These are phyloP conservation scores for Fulvia fulva DNA, from an alignment of 2,329 filamentous ascomycete genomes.

Conservation along the genomic window DNA sequence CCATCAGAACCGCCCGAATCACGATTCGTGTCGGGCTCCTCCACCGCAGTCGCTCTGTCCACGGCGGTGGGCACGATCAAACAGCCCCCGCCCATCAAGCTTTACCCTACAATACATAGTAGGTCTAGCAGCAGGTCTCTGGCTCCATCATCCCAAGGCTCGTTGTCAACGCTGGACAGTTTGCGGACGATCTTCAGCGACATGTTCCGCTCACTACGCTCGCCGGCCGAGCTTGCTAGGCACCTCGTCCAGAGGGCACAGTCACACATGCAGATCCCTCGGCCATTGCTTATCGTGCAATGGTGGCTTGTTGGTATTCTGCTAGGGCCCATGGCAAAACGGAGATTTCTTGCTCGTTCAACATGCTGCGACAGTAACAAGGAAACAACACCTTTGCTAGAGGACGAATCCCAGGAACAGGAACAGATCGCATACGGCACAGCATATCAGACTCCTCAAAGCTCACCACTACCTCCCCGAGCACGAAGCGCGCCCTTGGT, in stretches of 20 bases:
- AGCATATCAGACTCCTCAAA: slow-evolving; percentile 21
- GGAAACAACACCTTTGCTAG: slow-evolving; percentile 4
- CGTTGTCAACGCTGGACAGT: slow-evolving; percentile 21
- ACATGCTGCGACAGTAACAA: neutral
- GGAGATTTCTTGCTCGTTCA: neutral
- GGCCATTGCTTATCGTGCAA: slow-evolving; percentile 30
- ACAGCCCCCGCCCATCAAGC: neutral
- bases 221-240: slow-evolving; percentile 30
- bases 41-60: slow-evolving; percentile 7
- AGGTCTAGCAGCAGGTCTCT: slow-evolving; percentile 14
- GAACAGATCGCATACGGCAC: slow-evolving; percentile 24
- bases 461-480: slow-evolving; percentile 4
- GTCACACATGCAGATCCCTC: slow-evolving; percentile 25
- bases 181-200: slow-evolving; percentile 27
- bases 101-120: neutral
- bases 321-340: slow-evolving; percentile 32
- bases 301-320: slow-evolving; percentile 34
- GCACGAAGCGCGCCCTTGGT: slow-evolving; percentile 10
- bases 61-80: neutral
- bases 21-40: slow-evolving; percentile 8
- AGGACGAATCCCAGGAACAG: slow-evolving; percentile 5
- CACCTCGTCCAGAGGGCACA: slow-evolving; percentile 30
- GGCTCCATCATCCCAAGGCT: slow-evolving; percentile 6
- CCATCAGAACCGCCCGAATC: neutral
- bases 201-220: slow-evolving; percentile 18